Evolutionary conservation across 2,329 filamentous ascomycete species (phyloP).

Genomic region (Alternaria panax): DNA sequence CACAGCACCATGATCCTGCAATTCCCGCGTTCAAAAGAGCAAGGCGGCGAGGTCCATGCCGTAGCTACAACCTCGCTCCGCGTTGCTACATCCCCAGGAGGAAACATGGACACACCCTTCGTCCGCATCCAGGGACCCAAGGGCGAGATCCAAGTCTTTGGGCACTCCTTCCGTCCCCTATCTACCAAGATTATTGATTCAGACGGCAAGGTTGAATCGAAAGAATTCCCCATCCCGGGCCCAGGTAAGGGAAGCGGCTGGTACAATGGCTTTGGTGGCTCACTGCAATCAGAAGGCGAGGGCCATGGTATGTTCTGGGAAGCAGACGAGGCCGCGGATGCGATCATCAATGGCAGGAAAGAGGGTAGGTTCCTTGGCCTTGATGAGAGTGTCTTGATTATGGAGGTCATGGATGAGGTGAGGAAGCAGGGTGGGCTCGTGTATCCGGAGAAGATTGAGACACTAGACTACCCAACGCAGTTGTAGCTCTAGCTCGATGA

Average conservation of each 20-base stretch:
- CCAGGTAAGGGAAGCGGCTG: slow-evolving; percentile 57
- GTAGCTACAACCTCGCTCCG: slow-evolving; percentile 64
- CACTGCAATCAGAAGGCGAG: slow-evolving; percentile 59
- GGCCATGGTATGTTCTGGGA: slow-evolving; percentile 92
- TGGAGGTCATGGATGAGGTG: slow-evolving; percentile 80
- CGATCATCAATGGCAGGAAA: slow-evolving; percentile 76
- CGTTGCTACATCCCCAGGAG: slow-evolving; percentile 62
- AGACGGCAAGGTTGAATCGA: slow-evolving; percentile 58
- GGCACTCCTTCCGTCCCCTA: slow-evolving; percentile 73
- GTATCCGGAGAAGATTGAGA: slow-evolving; percentile 73
- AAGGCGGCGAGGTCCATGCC: slow-evolving; percentile 69
- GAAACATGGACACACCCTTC: slow-evolving; percentile 66
- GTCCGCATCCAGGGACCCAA: slow-evolving; percentile 81
- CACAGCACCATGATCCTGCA: slow-evolving; percentile 77
- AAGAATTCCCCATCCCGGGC: slow-evolving; percentile 55
- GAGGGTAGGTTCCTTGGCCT: slow-evolving; percentile 71
- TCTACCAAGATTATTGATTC: slow-evolving; percentile 68
- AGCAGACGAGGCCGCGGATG: slow-evolving; percentile 79
- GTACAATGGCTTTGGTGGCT: slow-evolving; percentile 57
- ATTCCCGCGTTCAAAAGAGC: slow-evolving; percentile 68
- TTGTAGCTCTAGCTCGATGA: slow-evolving; percentile 22
- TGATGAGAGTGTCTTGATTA: slow-evolving; percentile 82
- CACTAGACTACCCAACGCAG: slow-evolving; percentile 42
- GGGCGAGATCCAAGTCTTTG: slow-evolving; percentile 82
- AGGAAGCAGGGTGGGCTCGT: slow-evolving; percentile 67